Conservation (phyloP, 1,284 basidiomycete genomes). For the Ganoderma sp. region DNA sequence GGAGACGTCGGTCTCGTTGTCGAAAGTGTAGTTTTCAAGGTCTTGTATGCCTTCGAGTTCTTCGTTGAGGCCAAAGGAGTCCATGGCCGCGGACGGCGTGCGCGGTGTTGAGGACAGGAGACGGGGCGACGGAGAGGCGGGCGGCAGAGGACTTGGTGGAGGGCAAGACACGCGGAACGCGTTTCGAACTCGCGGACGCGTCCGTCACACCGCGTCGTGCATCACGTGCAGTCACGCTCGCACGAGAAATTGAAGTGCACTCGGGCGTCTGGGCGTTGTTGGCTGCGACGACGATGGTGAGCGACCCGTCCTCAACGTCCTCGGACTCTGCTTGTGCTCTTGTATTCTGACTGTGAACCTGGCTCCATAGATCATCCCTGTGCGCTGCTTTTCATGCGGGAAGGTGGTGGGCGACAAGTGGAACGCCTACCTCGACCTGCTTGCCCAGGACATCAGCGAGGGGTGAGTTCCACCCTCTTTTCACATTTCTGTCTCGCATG, state of each 20-base stretch:
- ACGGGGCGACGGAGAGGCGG: background rate
- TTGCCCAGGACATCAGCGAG: slow-evolving; percentile 82
- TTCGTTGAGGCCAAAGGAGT: slow-evolving; percentile 75
- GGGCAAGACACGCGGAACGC: background rate
- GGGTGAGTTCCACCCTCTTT: slow-evolving; percentile 62
- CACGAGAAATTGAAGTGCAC: background rate
- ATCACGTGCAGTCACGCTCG: slow-evolving; percentile 17
- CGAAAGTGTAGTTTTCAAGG: slow-evolving; percentile 62
- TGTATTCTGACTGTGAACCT: background rate
- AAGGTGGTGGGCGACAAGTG: slow-evolving; percentile 95
- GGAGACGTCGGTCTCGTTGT: slow-evolving; percentile 67
- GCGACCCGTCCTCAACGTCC: slow-evolving; percentile 5
- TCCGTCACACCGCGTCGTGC: slow-evolving; percentile 32
- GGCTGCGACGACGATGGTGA: slow-evolving; percentile 28
- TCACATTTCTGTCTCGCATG: slow-evolving; percentile 8
- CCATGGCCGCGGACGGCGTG: slow-evolving; percentile 29
- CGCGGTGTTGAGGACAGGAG: background rate
- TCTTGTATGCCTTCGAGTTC: slow-evolving; percentile 72
- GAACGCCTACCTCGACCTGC: slow-evolving; percentile 82
- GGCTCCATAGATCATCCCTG: slow-evolving; percentile 74
- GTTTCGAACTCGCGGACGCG: slow-evolving; percentile 27
- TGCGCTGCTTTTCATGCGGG: slow-evolving; percentile 90
- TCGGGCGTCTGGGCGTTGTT: background rate
- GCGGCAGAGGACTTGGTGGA: background rate
- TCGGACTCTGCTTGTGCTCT: background rate